phyloP scores from a whole-genome alignment of 1,139 yeast species.

The Lodderomyces margitis region DNA sequence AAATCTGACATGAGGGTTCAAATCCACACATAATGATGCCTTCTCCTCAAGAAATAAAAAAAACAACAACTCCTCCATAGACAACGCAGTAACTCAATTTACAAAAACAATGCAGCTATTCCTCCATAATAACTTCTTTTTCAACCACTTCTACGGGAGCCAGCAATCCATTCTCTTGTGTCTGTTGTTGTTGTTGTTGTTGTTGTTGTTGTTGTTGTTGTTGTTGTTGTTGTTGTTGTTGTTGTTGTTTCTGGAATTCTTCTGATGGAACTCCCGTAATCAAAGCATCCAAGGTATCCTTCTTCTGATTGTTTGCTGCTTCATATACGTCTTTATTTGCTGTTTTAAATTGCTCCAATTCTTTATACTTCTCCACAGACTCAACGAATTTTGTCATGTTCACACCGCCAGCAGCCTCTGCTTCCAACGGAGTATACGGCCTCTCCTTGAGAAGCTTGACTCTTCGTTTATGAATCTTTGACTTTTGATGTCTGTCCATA shows the following conservation, averaged over 20 bases:
- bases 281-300: constrained; percentile 42
- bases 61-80: too few relatives aligned
- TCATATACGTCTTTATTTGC: constrained; percentile 40
- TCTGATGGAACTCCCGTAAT: constrained; percentile 35
- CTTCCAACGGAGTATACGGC: constrained; percentile 85
- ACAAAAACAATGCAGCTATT: too few relatives aligned
- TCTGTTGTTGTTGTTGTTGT: constrained; percentile 2
- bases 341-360: constrained; percentile 36
- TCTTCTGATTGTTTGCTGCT: constrained; percentile 34
- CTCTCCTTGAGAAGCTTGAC: constrained; percentile 70
- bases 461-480: constrained; percentile 83
- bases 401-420: constrained; percentile 86
- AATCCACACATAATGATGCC: too few relatives aligned
- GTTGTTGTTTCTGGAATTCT: constrained; percentile 16
- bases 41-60: too few relatives aligned
- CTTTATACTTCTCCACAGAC: constrained; percentile 57
- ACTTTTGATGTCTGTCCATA: constrained; percentile 66
- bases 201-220: constrained; percentile 11
- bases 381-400: constrained; percentile 65
- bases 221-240: constrained; percentile 9
- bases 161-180: constrained; percentile 2
- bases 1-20: too few relatives aligned
- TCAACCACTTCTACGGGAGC: background rate
- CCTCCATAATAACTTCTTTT: constrained; percentile 22
- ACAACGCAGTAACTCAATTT: too few relatives aligned